A percentile compares a stretch with the other conserved stretches of the same genome.
Conservation (phyloP, 2,329 filamentous ascomycete species). For the Aspergillus sp. region DNA sequence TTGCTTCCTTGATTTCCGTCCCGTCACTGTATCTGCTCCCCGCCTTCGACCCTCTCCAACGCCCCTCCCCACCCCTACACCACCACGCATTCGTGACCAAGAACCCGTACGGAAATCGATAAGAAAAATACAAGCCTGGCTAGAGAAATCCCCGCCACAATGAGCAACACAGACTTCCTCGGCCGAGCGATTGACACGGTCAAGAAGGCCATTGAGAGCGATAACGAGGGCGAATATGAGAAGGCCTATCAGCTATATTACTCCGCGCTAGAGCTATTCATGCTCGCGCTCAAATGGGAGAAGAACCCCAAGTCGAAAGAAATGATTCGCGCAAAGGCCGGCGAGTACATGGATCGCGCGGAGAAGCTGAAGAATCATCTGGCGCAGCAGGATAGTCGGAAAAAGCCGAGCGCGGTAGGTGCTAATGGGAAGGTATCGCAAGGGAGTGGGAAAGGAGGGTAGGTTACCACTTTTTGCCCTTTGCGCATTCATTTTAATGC, state of each 20-base stretch:
- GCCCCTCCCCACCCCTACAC: background rate
- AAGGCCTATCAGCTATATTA: conserved; percentile 97
- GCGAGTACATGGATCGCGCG: conserved; percentile 97
- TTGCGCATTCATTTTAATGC: background rate
- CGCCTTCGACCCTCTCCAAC: background rate
- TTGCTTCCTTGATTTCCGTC: background rate
- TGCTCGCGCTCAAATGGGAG: conserved; percentile 99
- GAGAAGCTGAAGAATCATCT: conserved; percentile 97
- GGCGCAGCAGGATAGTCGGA: conserved; percentile 61
- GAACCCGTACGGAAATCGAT: background rate
- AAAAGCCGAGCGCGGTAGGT: conserved; percentile 57
- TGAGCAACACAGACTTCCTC: conserved; percentile 97
- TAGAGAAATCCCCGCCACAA: conserved; percentile 41
- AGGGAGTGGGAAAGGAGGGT: conserved; percentile 61
- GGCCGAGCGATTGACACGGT: conserved; percentile 95
- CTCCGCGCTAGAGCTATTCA: conserved; percentile 93
- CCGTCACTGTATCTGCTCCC: conserved; percentile 13
- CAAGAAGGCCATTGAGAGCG: conserved; percentile 95
- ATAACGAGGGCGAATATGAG: conserved; percentile 95
- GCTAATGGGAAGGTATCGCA: conserved; percentile 56
- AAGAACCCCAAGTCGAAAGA: conserved; percentile 97
- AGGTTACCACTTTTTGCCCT: conserved; percentile 28
- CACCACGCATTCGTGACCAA: background rate
- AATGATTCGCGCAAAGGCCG: conserved; percentile 93
- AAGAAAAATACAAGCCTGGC: background rate